Percentiles rank a stretch among this genome's conserved stretches.
phyloP scores from a whole-genome alignment of 257 asterid species.

The Przewalskia tangutica region DNA sequence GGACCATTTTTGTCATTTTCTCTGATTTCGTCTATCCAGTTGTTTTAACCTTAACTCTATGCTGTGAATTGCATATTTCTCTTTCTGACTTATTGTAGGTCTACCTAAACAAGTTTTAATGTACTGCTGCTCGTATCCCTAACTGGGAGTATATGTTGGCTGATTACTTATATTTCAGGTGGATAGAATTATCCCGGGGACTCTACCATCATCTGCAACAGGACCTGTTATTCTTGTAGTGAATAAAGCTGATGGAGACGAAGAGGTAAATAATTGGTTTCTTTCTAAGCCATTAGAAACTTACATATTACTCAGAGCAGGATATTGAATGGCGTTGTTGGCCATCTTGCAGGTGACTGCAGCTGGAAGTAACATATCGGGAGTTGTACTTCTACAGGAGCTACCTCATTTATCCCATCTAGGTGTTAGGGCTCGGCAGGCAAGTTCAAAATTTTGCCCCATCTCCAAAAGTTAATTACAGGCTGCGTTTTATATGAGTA shows the following conservation, averaged over 20 bases:
- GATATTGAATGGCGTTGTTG: not conserved
- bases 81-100: not conserved
- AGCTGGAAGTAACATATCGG: conserved; percentile 68
- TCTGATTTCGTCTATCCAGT: not conserved
- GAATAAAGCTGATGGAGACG: conserved; percentile 94
- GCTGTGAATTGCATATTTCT: not conserved
- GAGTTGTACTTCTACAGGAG: conserved; percentile 87
- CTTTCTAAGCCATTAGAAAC: not conserved
- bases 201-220: conserved; percentile 51
- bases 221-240: conserved; percentile 90
- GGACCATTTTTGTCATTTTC: no score
- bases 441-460: conserved; percentile 19
- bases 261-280: conserved; percentile 52
- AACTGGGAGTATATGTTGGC: not conserved
- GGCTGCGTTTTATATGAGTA: not conserved
- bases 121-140: not conserved
- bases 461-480: not conserved
- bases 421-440: conserved; percentile 98
- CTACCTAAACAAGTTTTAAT: not conserved
- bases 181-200: conserved; percentile 71
- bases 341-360: conserved; percentile 63
- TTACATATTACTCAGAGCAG: not conserved
- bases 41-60: not conserved
- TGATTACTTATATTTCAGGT: conserved; percentile 42
- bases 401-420: conserved; percentile 98